Percentiles rank a stretch among this genome's conserved stretches.
phyloP scores from a whole-genome alignment of 768 basidiomycete species.

The Agaricus sinodeliciosus region DNA sequence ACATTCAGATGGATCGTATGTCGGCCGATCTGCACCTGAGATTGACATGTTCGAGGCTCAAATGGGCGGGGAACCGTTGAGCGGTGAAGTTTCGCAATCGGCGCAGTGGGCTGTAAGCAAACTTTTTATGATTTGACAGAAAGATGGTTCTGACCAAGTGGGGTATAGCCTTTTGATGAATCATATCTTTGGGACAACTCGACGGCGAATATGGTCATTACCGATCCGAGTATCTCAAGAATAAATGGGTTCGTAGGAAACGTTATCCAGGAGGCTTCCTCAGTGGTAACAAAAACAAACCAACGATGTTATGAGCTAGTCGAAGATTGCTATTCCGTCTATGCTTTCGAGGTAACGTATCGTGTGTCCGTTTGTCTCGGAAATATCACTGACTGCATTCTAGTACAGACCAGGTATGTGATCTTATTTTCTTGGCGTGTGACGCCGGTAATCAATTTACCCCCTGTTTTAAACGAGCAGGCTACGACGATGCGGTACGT shows the following conservation, averaged over 20 bases:
- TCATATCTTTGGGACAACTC: slow-evolving; percentile 64
- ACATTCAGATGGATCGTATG: slow-evolving; percentile 61
- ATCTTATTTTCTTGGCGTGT: not conserved
- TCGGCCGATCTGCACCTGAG: slow-evolving; percentile 78
- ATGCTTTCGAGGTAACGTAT: slow-evolving; percentile 67
- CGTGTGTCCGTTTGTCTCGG: too few relatives aligned
- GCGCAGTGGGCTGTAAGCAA: slow-evolving; percentile 66
- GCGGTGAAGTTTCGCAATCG: slow-evolving; percentile 73
- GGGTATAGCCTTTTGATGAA: slow-evolving; percentile 58
- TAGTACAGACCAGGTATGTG: slow-evolving; percentile 32
- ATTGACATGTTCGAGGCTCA: slow-evolving; percentile 87
- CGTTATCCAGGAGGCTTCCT: slow-evolving; percentile 70
- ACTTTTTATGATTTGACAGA: not conserved
- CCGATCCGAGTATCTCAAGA: slow-evolving; percentile 43
- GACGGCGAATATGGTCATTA: slow-evolving; percentile 46
- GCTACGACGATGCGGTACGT: slow-evolving; percentile 57
- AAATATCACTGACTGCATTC: not conserved
- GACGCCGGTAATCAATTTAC: not conserved
- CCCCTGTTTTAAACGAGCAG: slow-evolving; percentile 17
- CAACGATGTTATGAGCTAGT: slow-evolving; percentile 59
- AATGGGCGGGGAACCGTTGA: slow-evolving; percentile 33
- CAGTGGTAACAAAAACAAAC: slow-evolving; percentile 62
- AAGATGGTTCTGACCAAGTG: not conserved
- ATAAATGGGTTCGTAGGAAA: slow-evolving; percentile 65
- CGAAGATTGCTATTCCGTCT: slow-evolving; percentile 55